phyloP scores from a whole-genome alignment of 305 asterid genomes.

The Solanum hybrid region DNA sequence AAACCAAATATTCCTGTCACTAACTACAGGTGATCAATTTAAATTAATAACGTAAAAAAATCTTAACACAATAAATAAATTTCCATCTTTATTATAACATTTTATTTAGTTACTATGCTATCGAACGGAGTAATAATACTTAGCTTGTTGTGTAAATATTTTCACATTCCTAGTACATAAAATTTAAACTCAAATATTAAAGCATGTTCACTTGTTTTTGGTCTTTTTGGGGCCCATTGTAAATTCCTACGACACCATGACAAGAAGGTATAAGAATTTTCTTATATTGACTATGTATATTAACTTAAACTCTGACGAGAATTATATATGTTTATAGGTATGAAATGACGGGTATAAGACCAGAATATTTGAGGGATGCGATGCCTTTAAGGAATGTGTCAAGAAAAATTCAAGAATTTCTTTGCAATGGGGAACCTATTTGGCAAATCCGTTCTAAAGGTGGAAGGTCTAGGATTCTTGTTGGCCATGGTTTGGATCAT shows the following conservation, averaged over 20 bases:
- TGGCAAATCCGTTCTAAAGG: conserved; percentile 83
- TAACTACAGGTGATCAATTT: conserved; percentile 42
- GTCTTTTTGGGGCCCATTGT: not conserved
- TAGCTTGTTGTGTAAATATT: not conserved
- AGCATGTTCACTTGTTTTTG: not conserved
- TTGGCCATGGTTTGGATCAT: conserved; percentile 86
- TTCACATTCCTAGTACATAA: not conserved
- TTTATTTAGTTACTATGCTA: not conserved
- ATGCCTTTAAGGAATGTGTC: conserved; percentile 57
- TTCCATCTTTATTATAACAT: not conserved
- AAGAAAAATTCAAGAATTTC: conserved; percentile 72
- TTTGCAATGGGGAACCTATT: conserved; percentile 82
- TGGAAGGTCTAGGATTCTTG: conserved; percentile 73
- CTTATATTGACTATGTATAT: not conserved
- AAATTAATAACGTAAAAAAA: not conserved
- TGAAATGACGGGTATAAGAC: conserved; percentile 73
- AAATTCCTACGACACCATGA: not conserved
- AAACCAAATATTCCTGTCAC: conserved; percentile 75
- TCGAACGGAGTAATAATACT: not conserved
- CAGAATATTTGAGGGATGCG: conserved; percentile 72
- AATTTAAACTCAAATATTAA: not conserved
- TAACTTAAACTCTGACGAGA: not conserved
- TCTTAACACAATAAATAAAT: not conserved
- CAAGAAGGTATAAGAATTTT: not conserved
- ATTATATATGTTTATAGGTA: conserved; percentile 36